Evolutionary conservation across 371 early-diverging fungal species (phyloP), one percentile per base, ranked within the genome.

Genomic region (Apophysomyces trapeziformis): DNA sequence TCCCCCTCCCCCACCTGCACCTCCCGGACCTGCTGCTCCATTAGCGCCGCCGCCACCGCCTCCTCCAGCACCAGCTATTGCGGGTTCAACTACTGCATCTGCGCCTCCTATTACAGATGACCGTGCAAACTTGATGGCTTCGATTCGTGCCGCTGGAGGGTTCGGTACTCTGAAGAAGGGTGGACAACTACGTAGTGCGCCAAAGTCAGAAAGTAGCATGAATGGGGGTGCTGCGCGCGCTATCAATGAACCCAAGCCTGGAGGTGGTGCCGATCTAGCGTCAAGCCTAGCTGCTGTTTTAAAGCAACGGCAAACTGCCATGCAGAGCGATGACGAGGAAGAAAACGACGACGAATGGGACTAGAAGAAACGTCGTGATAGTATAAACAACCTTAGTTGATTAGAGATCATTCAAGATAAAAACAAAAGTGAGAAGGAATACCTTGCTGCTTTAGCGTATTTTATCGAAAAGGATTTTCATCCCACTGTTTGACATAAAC

Each of bases 271-370:
- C 37, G 70, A 73, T 60, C 64, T 82, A n/a, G 79, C 82, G 11
- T 76, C 76, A 7, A 79, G 79, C 60, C 59, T 82, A 57, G 82
- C 82, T 0, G 69, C 71, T 60, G 82, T 74, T 14, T 64, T 82
- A 38, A 68, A 73, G 41, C 77, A 77, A 60, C 72, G 82, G 60
- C 58, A 77, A 44, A 76, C 71, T 38, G 82, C 82, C 13, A 76
- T 82, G 76, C 74, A 77, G 39, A 77, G 77, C 37, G 82, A 82
- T 56, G 77, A 76, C 58, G 82, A 82, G 56, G 76, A 73, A 2
- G 75, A 73, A 8, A 69, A 69, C 9, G 74, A 76, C 43, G 73
- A 73, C 66, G 76, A 75, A 61, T 75, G 76, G 76, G 73, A 75
- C 12, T 73, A 73, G 60, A 61, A 44, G n/a, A 39, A 12, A 39